Evolutionary conservation across 23 red algal species (phyloP).

Genomic region (Cyanidiococcus yangmingshanensis): DNA sequence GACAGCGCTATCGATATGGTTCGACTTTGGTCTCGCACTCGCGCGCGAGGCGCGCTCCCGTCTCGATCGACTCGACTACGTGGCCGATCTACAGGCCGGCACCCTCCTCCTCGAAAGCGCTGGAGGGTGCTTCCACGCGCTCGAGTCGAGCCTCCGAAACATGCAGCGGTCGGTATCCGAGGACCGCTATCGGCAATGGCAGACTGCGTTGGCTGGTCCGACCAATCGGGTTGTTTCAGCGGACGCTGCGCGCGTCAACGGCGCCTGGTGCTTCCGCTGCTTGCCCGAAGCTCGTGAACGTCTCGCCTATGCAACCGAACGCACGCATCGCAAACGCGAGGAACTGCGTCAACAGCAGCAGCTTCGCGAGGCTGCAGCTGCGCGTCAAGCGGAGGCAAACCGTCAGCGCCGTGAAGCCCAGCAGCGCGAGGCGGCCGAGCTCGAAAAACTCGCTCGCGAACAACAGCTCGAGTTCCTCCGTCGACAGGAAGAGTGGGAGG

Average conservation of each 20-base stretch:
- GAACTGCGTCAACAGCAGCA: neutral
- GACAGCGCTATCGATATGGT: neutral
- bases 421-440: slow-evolving; percentile 1
- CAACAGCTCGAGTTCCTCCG: slow-evolving; percentile 8
- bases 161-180: neutral
- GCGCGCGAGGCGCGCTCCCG: neutral
- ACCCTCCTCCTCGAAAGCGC: neutral
- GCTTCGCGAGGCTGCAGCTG: neutral
- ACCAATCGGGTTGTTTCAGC: neutral
- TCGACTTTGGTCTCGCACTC: neutral
- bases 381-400: neutral
- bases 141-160: neutral
- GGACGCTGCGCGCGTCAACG: slow-evolving; percentile 9
- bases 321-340: neutral
- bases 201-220: neutral
- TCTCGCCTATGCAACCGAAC: neutral
- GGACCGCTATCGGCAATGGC: neutral
- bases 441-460: neutral
- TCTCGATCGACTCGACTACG: neutral
- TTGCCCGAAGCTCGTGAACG: neutral
- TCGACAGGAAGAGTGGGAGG: slow-evolving; percentile 18
- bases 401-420: neutral
- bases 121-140: neutral
- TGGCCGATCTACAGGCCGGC: neutral
- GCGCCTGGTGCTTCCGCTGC: neutral